Evolutionary conservation across 2,329 filamentous ascomycete genomes (phyloP), one percentile per base, ranked within the genome.

Genomic region (Epicoccum sorghinum): DNA sequence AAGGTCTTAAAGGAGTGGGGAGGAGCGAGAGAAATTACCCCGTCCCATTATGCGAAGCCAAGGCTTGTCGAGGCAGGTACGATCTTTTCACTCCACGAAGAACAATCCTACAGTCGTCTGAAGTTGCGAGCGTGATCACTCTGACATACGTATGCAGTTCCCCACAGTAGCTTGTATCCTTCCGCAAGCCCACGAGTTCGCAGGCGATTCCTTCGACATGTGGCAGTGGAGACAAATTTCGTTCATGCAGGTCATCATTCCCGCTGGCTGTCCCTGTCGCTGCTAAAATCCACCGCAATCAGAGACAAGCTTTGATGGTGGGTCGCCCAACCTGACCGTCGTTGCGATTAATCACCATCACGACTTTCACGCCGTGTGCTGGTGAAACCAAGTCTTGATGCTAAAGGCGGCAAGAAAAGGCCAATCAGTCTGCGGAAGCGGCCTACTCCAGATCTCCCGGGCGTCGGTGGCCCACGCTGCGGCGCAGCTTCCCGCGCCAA

Each of bases 401-500:
- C 54, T 39, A 43, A 35, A 48, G 40, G 54, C 49, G 54, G 54
- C 43, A 52, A 45, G 38, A 43, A 45, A n/a, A 46, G 36, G 41
- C 49, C 54, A 52, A 52, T 52, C 54, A 52, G 25, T 29, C 52
- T 47, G 36, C 23, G n/a, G 33, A 10, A 51, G 33, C 47, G 27
- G 47, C 30, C 43, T 35, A 18, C 47, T 42, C 52, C 52, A 55
- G 41, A 46, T 48, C 42, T 42, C 30, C 41, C 45, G 36, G 32
- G 30, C 12, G 41, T 32, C 46, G 13, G 18, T 47, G 38, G 39
- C 40, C 52, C 59, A 60, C 53, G 55, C 42, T 61, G 64, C 62
- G 61, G 64, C 62, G 51, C 60, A 58, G 59, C 45, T 48, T 35
- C 51, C 47, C 43, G 45, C 46, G 41, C 52, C 46, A 46, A 45